Evolutionary conservation across 345 rosid species (phyloP).

Genomic region (Toxicodendron radicans): DNA sequence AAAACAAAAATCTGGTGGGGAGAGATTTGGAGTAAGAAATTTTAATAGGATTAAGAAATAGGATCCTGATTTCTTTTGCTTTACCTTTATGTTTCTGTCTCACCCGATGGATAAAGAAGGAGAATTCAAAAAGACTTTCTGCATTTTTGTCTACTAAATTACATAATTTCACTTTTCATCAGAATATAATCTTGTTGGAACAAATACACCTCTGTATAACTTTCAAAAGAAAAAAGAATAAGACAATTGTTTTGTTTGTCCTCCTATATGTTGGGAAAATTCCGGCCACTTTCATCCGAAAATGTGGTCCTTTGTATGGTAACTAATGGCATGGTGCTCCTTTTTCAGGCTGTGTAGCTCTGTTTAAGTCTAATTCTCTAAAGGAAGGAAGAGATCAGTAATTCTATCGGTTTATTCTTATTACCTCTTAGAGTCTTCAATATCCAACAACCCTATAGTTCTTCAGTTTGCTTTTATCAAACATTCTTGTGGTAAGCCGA

Average conservation of each 20-base stretch:
- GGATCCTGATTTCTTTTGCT: too few species aligned
- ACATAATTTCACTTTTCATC: not conserved
- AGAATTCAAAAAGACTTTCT: too few species aligned
- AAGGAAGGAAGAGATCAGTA: not conserved
- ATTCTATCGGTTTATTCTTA: not conserved
- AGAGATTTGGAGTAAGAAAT: too few species aligned
- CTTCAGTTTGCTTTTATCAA: constrained; percentile 35
- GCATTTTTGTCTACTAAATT: too few species aligned
- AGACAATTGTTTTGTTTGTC: not conserved
- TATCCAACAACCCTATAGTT: not conserved
- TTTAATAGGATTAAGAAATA: too few species aligned
- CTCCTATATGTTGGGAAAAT: too few species aligned
- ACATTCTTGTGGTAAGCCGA: constrained; percentile 77
- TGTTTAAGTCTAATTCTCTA: not conserved
- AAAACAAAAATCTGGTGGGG: too few species aligned
- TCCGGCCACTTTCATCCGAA: too few species aligned
- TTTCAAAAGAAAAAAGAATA: not conserved
- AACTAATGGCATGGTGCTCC: not conserved
- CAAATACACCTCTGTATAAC: not conserved
- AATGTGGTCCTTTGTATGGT: not conserved
- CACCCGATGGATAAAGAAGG: too few species aligned
- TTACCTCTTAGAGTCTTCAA: not conserved
- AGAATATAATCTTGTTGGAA: too few species aligned
- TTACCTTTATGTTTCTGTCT: too few species aligned
- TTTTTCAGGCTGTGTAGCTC: not conserved